Evolutionary conservation across 108 stramenopile species (phyloP).

Genomic region (Conticribra weissflogii): DNA sequence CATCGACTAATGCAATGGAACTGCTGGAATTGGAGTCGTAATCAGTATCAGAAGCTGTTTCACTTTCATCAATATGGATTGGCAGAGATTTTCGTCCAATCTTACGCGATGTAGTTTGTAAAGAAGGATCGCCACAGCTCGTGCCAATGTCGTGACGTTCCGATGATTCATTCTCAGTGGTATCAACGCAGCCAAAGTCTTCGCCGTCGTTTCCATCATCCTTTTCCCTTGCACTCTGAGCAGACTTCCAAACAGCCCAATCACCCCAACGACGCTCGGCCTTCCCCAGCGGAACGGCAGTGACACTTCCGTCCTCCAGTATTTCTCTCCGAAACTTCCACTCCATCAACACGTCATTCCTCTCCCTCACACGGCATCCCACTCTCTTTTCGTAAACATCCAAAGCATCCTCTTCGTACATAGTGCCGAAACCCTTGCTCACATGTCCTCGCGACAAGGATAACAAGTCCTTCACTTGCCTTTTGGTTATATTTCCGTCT

Average conservation of each 20-base stretch:
- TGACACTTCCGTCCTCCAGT: conserved; percentile 20
- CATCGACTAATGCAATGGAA: not conserved
- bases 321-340: conserved; percentile 64
- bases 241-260: too few relatives aligned
- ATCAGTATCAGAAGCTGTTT: too few relatives aligned
- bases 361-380: conserved; percentile 65
- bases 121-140: too few relatives aligned
- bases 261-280: conserved; percentile 10
- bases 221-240: too few relatives aligned
- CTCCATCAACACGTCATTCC: conserved; percentile 61
- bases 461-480: conserved; percentile 52
- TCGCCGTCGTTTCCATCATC: too few relatives aligned
- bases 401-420: conserved; percentile 75
- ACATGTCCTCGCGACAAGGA: conserved; percentile 56
- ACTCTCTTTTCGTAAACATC: conserved; percentile 64
- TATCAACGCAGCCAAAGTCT: too few relatives aligned
- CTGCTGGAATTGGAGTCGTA: too few relatives aligned
- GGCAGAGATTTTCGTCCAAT: too few relatives aligned
- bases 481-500: conserved; percentile 38
- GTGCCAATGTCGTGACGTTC: too few relatives aligned
- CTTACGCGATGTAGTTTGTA: too few relatives aligned
- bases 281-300: conserved; percentile 39
- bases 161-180: too few relatives aligned
- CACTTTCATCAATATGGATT: too few relatives aligned
- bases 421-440: conserved; percentile 68